Evolutionary conservation across 2,329 filamentous ascomycete species (phyloP), one percentile per base, ranked within the genome.

Genomic region (Epichloe amarillans): DNA sequence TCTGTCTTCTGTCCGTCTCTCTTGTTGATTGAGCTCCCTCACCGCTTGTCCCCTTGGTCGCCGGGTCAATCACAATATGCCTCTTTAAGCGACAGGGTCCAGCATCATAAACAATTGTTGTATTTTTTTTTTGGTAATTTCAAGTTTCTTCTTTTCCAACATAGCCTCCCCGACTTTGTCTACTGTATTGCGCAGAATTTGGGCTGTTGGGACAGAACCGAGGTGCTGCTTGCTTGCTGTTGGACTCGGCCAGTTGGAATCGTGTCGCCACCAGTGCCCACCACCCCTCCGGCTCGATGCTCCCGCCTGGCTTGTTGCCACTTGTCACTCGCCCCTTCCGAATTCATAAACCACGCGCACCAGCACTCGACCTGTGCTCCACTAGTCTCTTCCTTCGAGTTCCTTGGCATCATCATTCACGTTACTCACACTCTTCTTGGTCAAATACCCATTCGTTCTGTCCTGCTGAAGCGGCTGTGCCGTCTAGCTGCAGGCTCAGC

Each of bases 1-100:
- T n/a, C n/a, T n/a, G n/a, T n/a, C n/a, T n/a, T 35, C 41, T 23
- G 10, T 30, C 42, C n/a, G 12, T 10, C 5, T 30, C 42, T 10
- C 17, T 38, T 44, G 41, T 15, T 30, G 40, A 36, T 49, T 26
- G 39, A 38, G 15, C 33, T 30, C 36, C 39, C 47, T 49, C 49
- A 50, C 49, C 49, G 49, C 49, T 46, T 50, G 49, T 50, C 49
- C 42, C 37, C 35, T 15, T 42, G 41, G 49, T 50, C 49, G 37
- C 49, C 49, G 36, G 49, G 49, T 46, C 49, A 50, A 50, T 50
- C 46, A n/a, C 14, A 17, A 14, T 30, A 46, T 46, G 50, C 35
- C 35, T 35, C 39, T 19, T 14, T 15, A 21, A 40, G 38, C 21
- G 10, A 21, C 49, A 14, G 37, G 17, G 33, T 48, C 46, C 26